Evolutionary conservation across 139 green algal species (phyloP), one percentile per base, ranked within the genome.

Genomic region (Marvania coccoides): DNA sequence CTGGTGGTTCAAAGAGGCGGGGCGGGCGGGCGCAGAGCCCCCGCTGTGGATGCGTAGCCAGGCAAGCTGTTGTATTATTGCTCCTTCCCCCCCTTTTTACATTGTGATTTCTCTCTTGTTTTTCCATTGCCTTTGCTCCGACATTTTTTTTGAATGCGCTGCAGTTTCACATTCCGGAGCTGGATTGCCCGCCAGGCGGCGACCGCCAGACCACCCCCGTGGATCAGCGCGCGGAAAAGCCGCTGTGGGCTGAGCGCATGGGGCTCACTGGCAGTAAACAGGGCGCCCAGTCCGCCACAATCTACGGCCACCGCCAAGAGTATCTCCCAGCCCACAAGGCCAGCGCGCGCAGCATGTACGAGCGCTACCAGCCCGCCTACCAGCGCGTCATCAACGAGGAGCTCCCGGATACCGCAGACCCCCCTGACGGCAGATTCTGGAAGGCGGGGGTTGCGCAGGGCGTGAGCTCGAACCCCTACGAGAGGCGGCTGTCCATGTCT

Each of bases 221-320:
- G 5, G 46, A 73, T 53, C 33, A 58, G 55, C n/a, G 53, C 7
- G 40, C 29, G 46, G 13, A 54, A 10, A 55, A 51, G 26, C 69
- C 69, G 51, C 48, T 76, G 30, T 76, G 69, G 72, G 72, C 72
- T 3, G 65, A 79, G 61, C 65, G 72, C 45, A 74, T 79, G 59
- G 58, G 58, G 29, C 38, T 74, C 10, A 33, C 6, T 2, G 72
- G 72, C 26, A n/a, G 15, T 6, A 40, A 48, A 12, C 65, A 70
- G 31, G 65, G 64, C 6, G 36, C 23, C 29, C 72, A 79, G 64
- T 65, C 34, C 13, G 14, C 36, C 38, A 79, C 64, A 35, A 71
- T 79, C 47, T 79, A 70, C 61, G 53, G 72, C 14, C 55, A 79
- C 39, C 47, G 72, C 2, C 33, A 63, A 23, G 72, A 79, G 58